Base-by-base conservation (phyloP, 139 green algal genomes). In the Ostreobium quekettii region DNA sequence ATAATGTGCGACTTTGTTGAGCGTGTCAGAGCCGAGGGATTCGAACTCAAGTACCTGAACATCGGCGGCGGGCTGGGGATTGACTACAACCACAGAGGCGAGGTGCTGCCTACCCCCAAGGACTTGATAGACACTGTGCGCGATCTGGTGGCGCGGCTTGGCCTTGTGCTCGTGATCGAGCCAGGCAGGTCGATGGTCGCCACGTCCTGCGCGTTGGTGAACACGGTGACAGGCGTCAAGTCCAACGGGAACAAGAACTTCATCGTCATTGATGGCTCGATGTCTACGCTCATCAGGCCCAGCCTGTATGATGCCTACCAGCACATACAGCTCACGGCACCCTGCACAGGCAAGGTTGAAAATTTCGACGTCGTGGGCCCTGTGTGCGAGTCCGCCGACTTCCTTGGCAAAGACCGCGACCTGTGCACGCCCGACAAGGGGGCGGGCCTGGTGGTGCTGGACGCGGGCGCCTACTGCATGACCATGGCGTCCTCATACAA, bases 401-500 rank as follows among this genome's bases (percentile, higher is more conserved):
- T 96, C 78, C 77, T 98, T 53, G 91, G 91, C 72, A 97, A 97
- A 81, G 91, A 91, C 57, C 81, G 87, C 26, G 48, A 72, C 62
- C 78, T 93, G 36, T 47, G 70, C 60, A 89, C 82, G 36, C 85
- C 86, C 29, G 78, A 74, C 81, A 71, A 72, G 79, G 38, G 47
- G 1, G 58, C 35, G 68, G 64, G 87, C 32, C 60, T 97, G 29
- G 86, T 97, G 33, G 91, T 97, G 61, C 89, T 93, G 76, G 91
- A 97, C 70, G 86, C 91, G n/a, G 90, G 90, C 33, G 91, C 91
- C 3, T 97, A 97, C 76, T 97, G 91, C 82, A 97, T 97, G 91
- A 80, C 90, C 62, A 98, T 98, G 91, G 91, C 92, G 0, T 96
- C 89, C 67, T 96, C 86, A 4, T 98, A 98, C 82, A 98, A 98